phyloP scores from a whole-genome alignment of 306 rosid species.

The Erythrophleum fordii region DNA sequence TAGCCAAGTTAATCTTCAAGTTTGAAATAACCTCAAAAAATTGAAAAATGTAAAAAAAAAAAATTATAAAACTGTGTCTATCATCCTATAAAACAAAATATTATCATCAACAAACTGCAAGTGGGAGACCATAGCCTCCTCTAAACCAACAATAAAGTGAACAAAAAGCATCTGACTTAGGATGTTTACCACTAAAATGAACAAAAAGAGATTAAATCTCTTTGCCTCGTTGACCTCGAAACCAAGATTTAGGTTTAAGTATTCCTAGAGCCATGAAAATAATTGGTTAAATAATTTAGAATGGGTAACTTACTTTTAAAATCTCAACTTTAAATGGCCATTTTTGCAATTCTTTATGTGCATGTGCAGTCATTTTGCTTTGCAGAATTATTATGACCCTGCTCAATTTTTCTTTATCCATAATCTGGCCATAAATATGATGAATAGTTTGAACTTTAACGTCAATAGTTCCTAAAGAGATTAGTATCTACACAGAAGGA shows the following conservation, averaged over 20 bases:
- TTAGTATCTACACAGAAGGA: constrained; percentile 44
- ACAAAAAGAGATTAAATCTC: background rate
- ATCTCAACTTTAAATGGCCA: constrained; percentile 50
- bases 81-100: no score
- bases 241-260: background rate
- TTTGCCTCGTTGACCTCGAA: background rate
- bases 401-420: constrained; percentile 31
- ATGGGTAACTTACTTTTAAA: constrained; percentile 39
- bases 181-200: background rate
- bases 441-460: constrained; percentile 29
- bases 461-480: constrained; percentile 46
- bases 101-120: no score
- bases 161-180: background rate
- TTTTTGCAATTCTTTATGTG: constrained; percentile 36
- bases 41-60: no score
- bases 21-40: no score
- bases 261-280: background rate
- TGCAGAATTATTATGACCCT: constrained; percentile 49
- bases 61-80: no score
- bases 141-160: background rate
- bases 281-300: background rate
- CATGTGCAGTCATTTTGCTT: constrained; percentile 47
- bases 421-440: constrained; percentile 26
- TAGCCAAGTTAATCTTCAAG: background rate
- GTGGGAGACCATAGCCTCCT: no score